These are phyloP conservation scores for Aureobasidium zeae DNA, from an alignment of 2,329 filamentous ascomycete species.

Conservation along the genomic window DNA sequence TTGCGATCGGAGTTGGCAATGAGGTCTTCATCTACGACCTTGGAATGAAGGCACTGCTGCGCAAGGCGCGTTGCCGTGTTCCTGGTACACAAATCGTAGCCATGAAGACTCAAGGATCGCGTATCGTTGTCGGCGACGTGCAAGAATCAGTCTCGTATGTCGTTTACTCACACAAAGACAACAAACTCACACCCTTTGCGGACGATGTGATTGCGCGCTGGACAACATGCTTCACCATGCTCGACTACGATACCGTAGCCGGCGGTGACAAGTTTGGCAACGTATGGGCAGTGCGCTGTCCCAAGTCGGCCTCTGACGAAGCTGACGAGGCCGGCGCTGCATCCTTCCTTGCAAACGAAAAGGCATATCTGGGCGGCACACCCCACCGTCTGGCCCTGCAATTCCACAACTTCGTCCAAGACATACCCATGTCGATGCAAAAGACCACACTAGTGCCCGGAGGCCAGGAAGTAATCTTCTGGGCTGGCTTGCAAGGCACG, in stretches of 20 bases:
- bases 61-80: conserved; percentile 53
- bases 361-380: conserved; percentile 81
- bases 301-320: conserved; percentile 74
- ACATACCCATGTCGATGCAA: conserved; percentile 82
- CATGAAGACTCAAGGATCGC: conserved; percentile 79
- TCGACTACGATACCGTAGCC: conserved; percentile 92
- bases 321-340: conserved; percentile 88
- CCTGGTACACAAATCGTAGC: conserved; percentile 62
- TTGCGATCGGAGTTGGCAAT: conserved; percentile 77
- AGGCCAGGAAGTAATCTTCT: conserved; percentile 82
- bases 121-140: conserved; percentile 86
- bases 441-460: conserved; percentile 86
- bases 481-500: conserved; percentile 90
- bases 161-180: conserved; percentile 86
- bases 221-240: conserved; percentile 85
- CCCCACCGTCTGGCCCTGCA: conserved; percentile 76
- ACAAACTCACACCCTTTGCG: conserved; percentile 83
- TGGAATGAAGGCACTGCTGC: conserved; percentile 82
- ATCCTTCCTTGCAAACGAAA: conserved; percentile 81
- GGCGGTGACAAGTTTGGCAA: conserved; percentile 98
- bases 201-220: conserved; percentile 85
- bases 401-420: conserved; percentile 82
- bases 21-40: conserved; percentile 83
- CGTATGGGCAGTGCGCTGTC: conserved; percentile 82
- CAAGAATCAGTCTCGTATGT: conserved; percentile 86